These are phyloP conservation scores for Coemansia furcata DNA, from an alignment of 192 early-diverging fungal species.

Conservation along the genomic window DNA sequence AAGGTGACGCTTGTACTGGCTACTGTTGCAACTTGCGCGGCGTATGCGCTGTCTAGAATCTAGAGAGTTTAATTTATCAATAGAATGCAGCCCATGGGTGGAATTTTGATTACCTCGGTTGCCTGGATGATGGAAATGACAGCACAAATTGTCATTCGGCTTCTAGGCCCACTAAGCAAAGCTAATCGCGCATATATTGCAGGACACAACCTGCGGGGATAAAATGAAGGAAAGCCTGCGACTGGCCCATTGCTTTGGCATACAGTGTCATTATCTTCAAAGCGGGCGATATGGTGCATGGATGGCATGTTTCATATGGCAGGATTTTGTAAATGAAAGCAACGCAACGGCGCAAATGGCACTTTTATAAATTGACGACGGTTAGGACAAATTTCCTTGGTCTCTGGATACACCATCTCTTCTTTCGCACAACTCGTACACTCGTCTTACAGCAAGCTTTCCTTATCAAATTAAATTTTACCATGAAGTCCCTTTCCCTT, in stretches of 20 bases:
- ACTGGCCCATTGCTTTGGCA: background rate
- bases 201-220: background rate
- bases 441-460: background rate
- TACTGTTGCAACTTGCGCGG: slow-evolving; percentile 17
- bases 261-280: background rate
- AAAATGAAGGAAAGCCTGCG: background rate
- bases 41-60: slow-evolving; percentile 28
- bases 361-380: background rate
- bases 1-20: slow-evolving; percentile 16
- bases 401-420: background rate
- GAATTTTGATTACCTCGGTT: background rate
- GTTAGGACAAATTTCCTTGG: background rate
- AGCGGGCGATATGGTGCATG: background rate
- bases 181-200: background rate
- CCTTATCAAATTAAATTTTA: no score
- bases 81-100: background rate
- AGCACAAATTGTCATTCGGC: background rate
- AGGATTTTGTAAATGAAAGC: background rate
- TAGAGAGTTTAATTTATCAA: slow-evolving; percentile 3
- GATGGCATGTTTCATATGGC: background rate
- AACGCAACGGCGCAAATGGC: no score
- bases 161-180: background rate
- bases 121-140: background rate
- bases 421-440: background rate
- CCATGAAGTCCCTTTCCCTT: background rate